Conservation (phyloP, 768 basidiomycete species). For the Lactifluus pinguis region DNA sequence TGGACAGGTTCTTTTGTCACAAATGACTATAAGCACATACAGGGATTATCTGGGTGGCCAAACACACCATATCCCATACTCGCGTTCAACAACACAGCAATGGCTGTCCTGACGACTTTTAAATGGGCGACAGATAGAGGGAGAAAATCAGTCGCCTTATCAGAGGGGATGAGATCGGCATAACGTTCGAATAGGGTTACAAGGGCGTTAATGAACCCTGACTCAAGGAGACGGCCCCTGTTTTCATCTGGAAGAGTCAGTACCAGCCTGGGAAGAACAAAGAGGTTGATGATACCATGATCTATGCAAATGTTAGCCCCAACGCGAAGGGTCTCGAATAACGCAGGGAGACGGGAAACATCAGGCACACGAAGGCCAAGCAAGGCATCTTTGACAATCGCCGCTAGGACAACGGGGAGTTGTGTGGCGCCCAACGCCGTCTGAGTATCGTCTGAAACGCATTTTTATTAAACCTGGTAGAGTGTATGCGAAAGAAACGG, state of each 20-base stretch:
- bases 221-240: conserved; percentile 59
- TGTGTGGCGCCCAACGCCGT: conserved; percentile 54
- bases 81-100: conserved; percentile 73
- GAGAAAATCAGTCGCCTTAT: conserved; percentile 32
- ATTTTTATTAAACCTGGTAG: neutral
- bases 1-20: conserved; percentile 57
- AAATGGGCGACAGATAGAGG: conserved; percentile 53
- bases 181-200: conserved; percentile 64
- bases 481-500: neutral
- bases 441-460: conserved; percentile 54
- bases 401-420: conserved; percentile 55
- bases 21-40: neutral
- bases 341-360: conserved; percentile 38
- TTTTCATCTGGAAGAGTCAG: conserved; percentile 52
- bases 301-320: conserved; percentile 82
- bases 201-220: conserved; percentile 57
- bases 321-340: conserved; percentile 65
- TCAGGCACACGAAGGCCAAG: conserved; percentile 39
- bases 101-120: conserved; percentile 63
- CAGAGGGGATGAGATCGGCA: conserved; percentile 34
- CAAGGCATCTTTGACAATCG: conserved; percentile 49
- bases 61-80: conserved; percentile 65
- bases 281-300: conserved; percentile 43
- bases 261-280: neutral
- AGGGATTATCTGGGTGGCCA: neutral